Evolutionary conservation across 306 rosid genomes (phyloP), one percentile per base, ranked within the genome.

Genomic region (Vigna hirtella): DNA sequence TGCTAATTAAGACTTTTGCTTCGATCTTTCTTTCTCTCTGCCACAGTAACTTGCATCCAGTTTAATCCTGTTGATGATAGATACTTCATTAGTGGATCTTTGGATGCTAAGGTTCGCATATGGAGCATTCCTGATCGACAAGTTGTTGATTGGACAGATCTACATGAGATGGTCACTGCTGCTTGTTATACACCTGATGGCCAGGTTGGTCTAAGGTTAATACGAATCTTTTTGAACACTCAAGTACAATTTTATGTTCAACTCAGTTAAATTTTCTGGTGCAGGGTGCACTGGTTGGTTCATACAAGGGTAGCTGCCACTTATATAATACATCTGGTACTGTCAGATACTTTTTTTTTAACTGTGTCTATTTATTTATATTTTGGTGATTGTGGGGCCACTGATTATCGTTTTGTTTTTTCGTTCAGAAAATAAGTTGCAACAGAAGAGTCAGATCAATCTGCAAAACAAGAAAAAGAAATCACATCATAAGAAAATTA

Each of bases 131-230:
- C 93, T 53, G 94, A 93, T 79, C 93, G 84, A 62, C 94, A 93
- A 84, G 99, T 96, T 65, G 98, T 96, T 78, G 99, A 96, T 73
- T 96, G 98, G 98, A 90, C 78, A 68, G 99, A 96, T 89, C 81
- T 89, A 86, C 98, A 90, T 74, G 98, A 96, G 94, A 93, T 96
- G 98, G 96, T 96, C 86, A 96, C 99, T 72, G 90, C 99, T 71
- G 98, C 99, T 79, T 93, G 99, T 87, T 96, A 93, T 80, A 93
- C 99, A 13, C 97, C 99, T 43, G 99, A 96, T 89, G 99, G 99
- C 72, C 97, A 96, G 99, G 99, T 96, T 86, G 90, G 91, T 85
- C 67, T 55, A 43, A 38, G 66, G 42, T 70, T 70, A 66, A 63
- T 52, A 26, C 70, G 77, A 83, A 48, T 79, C 34, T 56, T 55